A percentile compares a stretch with the other conserved stretches of the same genome.
phyloP scores from a whole-genome alignment of 208 protist genomes.

The Acanthamoeba divionensis region DNA sequence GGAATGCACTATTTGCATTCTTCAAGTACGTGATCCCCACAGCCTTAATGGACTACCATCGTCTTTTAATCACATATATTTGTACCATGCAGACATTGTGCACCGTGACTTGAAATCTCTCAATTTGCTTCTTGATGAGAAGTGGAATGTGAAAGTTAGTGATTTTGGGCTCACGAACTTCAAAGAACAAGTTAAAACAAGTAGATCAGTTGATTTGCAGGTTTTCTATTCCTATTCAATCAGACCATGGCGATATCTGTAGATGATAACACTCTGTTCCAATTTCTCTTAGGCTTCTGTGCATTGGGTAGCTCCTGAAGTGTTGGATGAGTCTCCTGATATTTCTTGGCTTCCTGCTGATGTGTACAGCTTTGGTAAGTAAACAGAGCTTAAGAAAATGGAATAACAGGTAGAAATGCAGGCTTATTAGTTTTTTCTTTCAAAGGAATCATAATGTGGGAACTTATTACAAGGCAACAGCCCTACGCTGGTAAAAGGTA shows the following conservation, averaged over 20 bases:
- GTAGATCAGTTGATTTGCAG: too few species aligned
- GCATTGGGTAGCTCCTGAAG: not conserved
- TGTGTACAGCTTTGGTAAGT: not conserved
- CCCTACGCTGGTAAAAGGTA: not conserved
- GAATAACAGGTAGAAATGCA: too few species aligned
- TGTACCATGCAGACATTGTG: not conserved
- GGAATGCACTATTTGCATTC: slow-evolving; percentile 46
- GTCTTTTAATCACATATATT: too few species aligned
- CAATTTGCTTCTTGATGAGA: not conserved
- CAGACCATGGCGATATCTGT: too few species aligned
- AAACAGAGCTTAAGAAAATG: too few species aligned
- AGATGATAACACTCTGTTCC: too few species aligned
- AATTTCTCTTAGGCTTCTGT: too few species aligned
- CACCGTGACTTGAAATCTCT: not conserved
- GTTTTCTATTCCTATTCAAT: too few species aligned
- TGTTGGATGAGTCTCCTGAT: not conserved
- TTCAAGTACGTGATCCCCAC: not conserved
- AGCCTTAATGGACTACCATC: not conserved
- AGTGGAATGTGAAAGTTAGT: not conserved
- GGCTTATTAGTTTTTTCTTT: too few species aligned
- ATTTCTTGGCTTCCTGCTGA: not conserved
- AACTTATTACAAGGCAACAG: not conserved
- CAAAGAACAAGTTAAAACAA: not conserved
- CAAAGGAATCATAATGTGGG: not conserved
- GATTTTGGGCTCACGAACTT: slow-evolving; percentile 25